phyloP scores from a whole-genome alignment of 306 rosid species.

The Lotus japonicus region DNA sequence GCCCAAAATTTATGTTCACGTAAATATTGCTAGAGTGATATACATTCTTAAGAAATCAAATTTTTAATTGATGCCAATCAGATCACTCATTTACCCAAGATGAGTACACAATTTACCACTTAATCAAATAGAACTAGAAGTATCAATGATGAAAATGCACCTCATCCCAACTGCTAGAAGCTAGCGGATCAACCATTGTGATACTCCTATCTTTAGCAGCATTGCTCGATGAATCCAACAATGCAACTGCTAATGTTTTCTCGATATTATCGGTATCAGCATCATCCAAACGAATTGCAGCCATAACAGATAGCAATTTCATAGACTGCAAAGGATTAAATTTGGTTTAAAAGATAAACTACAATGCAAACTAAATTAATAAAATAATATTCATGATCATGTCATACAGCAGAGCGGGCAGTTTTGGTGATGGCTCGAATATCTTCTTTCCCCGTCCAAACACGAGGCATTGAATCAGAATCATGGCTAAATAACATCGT shows the following conservation, averaged over 20 bases:
- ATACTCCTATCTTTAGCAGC: conserved; percentile 49
- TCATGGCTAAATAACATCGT: conserved; percentile 86
- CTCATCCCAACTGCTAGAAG: conserved; percentile 91
- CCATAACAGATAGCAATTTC: conserved; percentile 86
- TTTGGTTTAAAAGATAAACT: neutral
- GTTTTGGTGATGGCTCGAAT: conserved; percentile 85
- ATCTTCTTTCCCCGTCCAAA: conserved; percentile 94
- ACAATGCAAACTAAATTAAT: neutral
- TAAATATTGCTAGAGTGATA: neutral
- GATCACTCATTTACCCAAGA: neutral
- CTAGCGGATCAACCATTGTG: conserved; percentile 61
- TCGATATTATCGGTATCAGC: conserved; percentile 54
- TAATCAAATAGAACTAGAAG: conserved; percentile 17
- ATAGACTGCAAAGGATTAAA: conserved; percentile 55
- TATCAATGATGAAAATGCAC: conserved; percentile 31
- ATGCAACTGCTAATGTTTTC: conserved; percentile 51
- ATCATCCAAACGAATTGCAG: conserved; percentile 80
- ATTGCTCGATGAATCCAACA: conserved; percentile 52
- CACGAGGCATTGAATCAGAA: conserved; percentile 93
- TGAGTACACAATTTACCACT: neutral
- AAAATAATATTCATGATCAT: conserved; percentile 8
- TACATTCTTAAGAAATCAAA: neutral
- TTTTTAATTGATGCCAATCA: neutral
- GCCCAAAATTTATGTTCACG: conserved; percentile 2
- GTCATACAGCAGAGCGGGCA: conserved; percentile 82